Percentiles rank a stretch among this genome's conserved stretches.
Conservation (phyloP, 2,329 filamentous ascomycete species). For the Metarhizium humberi region DNA sequence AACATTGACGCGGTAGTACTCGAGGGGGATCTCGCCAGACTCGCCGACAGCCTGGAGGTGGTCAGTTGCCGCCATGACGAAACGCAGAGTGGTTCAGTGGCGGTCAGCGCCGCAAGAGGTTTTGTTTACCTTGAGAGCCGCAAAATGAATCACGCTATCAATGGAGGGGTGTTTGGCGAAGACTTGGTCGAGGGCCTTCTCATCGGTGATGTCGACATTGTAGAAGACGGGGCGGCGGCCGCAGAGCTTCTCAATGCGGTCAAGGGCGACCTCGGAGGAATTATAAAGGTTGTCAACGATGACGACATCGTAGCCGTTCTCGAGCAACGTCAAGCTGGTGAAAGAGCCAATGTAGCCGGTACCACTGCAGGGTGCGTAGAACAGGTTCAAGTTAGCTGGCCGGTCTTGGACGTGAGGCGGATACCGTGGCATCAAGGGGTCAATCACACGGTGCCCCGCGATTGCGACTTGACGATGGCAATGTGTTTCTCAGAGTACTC, state of each 20-base stretch:
- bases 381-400: neutral
- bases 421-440: neutral
- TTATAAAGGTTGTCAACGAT: slow-evolving; percentile 97
- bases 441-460: neutral
- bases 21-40: slow-evolving; percentile 84
- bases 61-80: neutral
- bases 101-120: neutral
- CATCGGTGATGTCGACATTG: slow-evolving; percentile 80
- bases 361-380: slow-evolving; percentile 50
- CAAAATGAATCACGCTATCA: slow-evolving; percentile 98
- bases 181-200: slow-evolving; percentile 72
- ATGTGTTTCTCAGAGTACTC: neutral
- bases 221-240: slow-evolving; percentile 82
- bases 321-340: slow-evolving; percentile 81
- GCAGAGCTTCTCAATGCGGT: slow-evolving; percentile 88
- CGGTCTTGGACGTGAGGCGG: neutral
- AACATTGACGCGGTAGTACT: slow-evolving; percentile 98
- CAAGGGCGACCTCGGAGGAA: slow-evolving; percentile 81
- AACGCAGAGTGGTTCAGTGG: neutral
- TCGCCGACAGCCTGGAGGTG: slow-evolving; percentile 75
- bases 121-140: slow-evolving; percentile 71
- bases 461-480: neutral
- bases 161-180: slow-evolving; percentile 86
- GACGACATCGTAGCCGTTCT: slow-evolving; percentile 93
- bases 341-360: slow-evolving; percentile 99